A percentile compares a stretch with the other conserved stretches of the same genome.
These are phyloP conservation scores for Pythium aquatile DNA, from an alignment of 352 stramenopile genomes.

Conservation along the genomic window DNA sequence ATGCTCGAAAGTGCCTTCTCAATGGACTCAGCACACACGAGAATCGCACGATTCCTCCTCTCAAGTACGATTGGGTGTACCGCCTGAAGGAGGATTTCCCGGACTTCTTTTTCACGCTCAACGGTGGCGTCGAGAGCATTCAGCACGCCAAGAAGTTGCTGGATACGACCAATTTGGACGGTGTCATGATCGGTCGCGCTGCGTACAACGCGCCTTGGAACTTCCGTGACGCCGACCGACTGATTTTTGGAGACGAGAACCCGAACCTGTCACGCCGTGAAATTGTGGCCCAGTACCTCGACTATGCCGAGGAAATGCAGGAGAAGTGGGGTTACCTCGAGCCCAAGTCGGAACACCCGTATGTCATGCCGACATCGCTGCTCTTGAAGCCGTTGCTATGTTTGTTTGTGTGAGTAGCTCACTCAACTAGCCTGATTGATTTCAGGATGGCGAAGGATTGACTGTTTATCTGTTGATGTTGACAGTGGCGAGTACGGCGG, in stretches of 20 bases:
- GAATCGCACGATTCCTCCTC: conserved; percentile 96
- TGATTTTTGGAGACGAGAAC: conserved; percentile 81
- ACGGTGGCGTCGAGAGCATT: conserved; percentile 95
- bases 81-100: conserved; percentile 95
- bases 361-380: conserved; percentile 77
- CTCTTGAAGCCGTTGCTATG: conserved; percentile 78
- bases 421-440: background rate
- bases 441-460: too few species aligned
- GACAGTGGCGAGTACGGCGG: conserved; percentile 68
- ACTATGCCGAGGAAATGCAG: conserved; percentile 84
- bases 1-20: conserved; percentile 97
- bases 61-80: conserved; percentile 95
- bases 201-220: conserved; percentile 90
- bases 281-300: conserved; percentile 79
- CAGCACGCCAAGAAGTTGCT: conserved; percentile 89
- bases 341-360: conserved; percentile 43
- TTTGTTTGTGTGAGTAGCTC: conserved; percentile 41
- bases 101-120: conserved; percentile 96
- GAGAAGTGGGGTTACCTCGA: conserved; percentile 59
- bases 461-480: too few species aligned
- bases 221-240: conserved; percentile 79
- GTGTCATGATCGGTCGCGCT: conserved; percentile 89
- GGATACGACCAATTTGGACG: conserved; percentile 68
- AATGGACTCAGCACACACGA: conserved; percentile 95
- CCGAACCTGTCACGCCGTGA: conserved; percentile 85